phyloP scores from a whole-genome alignment of 2,329 filamentous ascomycete species.

The Tolypocladium ovalisporum region DNA sequence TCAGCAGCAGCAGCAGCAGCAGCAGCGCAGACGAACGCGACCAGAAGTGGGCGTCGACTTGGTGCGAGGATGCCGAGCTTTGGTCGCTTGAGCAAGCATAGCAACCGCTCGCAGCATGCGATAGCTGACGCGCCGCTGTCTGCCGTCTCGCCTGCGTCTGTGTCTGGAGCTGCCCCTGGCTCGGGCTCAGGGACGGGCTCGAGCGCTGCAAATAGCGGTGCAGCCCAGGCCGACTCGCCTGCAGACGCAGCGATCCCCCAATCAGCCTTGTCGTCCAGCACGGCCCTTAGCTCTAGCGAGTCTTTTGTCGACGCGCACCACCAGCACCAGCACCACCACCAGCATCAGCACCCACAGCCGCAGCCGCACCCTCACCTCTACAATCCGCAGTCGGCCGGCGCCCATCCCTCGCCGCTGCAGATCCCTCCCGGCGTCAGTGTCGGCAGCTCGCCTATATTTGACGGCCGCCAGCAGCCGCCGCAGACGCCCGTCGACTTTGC shows the following conservation, averaged over 20 bases:
- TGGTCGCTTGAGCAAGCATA: constrained; percentile 42
- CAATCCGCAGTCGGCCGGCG: constrained; percentile 15
- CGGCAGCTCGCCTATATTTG: constrained; percentile 15
- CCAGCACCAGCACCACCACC: constrained; percentile 10
- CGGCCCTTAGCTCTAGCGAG: constrained; percentile 35
- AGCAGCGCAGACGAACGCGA: background rate
- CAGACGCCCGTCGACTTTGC: constrained; percentile 26
- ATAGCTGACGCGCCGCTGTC: constrained; percentile 32
- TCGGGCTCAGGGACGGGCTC: background rate
- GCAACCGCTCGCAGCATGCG: constrained; percentile 46
- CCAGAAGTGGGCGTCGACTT: background rate
- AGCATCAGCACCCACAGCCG: constrained; percentile 11
- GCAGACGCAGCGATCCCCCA: constrained; percentile 21
- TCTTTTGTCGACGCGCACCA: constrained; percentile 28
- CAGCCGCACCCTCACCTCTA: constrained; percentile 20
- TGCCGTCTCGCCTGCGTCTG: background rate
- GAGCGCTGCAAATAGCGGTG: constrained; percentile 2
- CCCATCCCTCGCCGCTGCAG: constrained; percentile 19
- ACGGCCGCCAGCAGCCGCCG: constrained; percentile 23
- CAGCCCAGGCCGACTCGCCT: constrained; percentile 16
- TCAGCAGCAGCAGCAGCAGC: constrained; percentile 1
- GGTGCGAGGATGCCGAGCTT: constrained; percentile 36
- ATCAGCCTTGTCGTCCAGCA: constrained; percentile 35
- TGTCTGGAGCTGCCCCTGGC: background rate
- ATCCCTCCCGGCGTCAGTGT: constrained; percentile 13